Conservation (phyloP, 768 basidiomycete genomes). For the Lentinula edodes region DNA sequence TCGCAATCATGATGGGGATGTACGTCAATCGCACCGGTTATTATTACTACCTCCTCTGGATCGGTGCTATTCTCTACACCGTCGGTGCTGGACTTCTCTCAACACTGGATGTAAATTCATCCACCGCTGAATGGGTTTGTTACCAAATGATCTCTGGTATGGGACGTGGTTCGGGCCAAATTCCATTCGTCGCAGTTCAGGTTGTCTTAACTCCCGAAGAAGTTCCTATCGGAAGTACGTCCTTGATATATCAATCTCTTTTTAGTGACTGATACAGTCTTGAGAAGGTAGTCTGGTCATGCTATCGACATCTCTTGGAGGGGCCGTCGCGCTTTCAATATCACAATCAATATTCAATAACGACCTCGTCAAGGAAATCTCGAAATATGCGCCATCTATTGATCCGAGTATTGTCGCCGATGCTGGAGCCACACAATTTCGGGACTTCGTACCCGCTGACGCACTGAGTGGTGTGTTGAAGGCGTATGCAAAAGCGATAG, state of each 20-base stretch:
- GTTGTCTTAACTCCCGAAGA: conserved; percentile 7
- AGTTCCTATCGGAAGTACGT: conserved; percentile 10
- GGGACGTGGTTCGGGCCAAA: conserved; percentile 8
- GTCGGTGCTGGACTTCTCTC: conserved; percentile 13
- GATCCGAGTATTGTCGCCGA: neutral
- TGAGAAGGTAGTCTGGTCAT: conserved; percentile 6
- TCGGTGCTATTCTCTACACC: conserved; percentile 2
- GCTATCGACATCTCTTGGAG: conserved; percentile 7
- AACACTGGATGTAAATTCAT: conserved; percentile 2
- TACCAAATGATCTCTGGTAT: conserved; percentile 12
- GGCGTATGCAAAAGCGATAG: conserved; percentile 9
- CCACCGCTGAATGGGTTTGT: conserved; percentile 3
- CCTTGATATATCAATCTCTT: neutral
- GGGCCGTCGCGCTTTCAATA: conserved; percentile 8
- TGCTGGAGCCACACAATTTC: conserved; percentile 7
- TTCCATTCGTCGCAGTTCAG: conserved; percentile 11
- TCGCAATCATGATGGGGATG: conserved; percentile 31
- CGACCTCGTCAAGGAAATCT: neutral
- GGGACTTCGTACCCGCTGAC: conserved; percentile 2
- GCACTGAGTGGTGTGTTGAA: conserved; percentile 7
- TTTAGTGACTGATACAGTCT: neutral
- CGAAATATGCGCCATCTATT: conserved; percentile 7
- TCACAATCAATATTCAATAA: conserved; percentile 10
- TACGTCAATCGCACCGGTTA: conserved; percentile 17
- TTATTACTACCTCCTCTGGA: conserved; percentile 9